Evolutionary conservation across 2,329 filamentous ascomycete species (phyloP).

Genomic region (Teratosphaeriaceae sp.): DNA sequence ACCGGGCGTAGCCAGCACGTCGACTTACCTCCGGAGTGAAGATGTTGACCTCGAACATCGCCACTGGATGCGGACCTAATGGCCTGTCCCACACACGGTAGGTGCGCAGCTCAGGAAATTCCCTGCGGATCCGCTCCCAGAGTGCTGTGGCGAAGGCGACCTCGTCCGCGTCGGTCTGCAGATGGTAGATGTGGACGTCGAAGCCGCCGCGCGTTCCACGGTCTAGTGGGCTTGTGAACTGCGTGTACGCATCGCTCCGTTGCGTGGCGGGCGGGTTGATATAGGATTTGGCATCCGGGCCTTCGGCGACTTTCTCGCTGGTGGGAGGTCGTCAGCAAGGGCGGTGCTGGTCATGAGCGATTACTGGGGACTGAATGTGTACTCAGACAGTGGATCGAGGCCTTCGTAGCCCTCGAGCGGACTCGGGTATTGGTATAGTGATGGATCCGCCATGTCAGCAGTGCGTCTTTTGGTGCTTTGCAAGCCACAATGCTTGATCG

Average conservation of each 20-base stretch:
- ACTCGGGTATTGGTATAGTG: conserved; percentile 48
- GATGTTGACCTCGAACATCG: conserved; percentile 90
- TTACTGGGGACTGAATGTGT: conserved; percentile 7
- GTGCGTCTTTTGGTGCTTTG: no score
- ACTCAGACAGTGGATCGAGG: conserved; percentile 40
- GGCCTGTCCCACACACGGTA: conserved; percentile 72
- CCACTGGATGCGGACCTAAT: conserved; percentile 72
- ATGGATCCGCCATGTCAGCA: conserved; percentile 50
- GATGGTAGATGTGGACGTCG: conserved; percentile 82
- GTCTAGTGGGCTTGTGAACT: conserved; percentile 61
- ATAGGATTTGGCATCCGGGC: conserved; percentile 70
- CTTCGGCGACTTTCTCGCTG: conserved; percentile 28
- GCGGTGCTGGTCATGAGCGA: not conserved
- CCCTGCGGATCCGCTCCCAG: conserved; percentile 69
- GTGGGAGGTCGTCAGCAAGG: not conserved
- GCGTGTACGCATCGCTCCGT: conserved; percentile 56
- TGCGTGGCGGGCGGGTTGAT: conserved; percentile 57
- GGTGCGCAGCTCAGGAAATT: conserved; percentile 82
- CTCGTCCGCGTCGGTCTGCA: conserved; percentile 56
- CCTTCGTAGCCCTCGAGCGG: conserved; percentile 48
- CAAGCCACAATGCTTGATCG: no score
- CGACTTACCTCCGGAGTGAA: conserved; percentile 54
- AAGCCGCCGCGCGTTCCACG: conserved; percentile 66
- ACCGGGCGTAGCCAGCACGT: conserved; percentile 21
- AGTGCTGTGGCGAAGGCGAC: conserved; percentile 62